These are phyloP conservation scores for Tremella fuciformis DNA, from an alignment of 768 basidiomycete genomes.

Conservation along the genomic window DNA sequence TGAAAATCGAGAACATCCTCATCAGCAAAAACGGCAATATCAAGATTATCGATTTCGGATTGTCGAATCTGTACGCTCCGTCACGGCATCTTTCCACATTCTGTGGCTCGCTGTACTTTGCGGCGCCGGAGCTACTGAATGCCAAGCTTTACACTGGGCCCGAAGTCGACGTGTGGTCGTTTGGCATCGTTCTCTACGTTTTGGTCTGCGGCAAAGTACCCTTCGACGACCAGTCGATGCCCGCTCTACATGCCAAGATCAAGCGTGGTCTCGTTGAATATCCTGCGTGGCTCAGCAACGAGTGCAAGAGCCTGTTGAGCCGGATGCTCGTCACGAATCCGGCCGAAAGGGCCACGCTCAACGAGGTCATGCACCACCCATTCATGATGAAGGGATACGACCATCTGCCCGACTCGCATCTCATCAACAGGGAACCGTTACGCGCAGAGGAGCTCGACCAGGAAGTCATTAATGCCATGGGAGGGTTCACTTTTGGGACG, in stretches of 20 bases:
- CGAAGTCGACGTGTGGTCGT: conserved; percentile 98
- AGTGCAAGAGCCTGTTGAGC: conserved; percentile 89
- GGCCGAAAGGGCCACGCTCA: conserved; percentile 70
- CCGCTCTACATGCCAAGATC: conserved; percentile 97
- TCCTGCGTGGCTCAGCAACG: conserved; percentile 91
- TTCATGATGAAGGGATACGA: conserved; percentile 90
- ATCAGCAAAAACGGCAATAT: conserved; percentile 98
- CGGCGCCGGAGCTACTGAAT: conserved; percentile 93
- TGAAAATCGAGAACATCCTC: conserved; percentile 99
- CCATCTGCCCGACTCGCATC: conserved; percentile 74
- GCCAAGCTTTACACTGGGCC: conserved; percentile 96
- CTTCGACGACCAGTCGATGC: conserved; percentile 99
- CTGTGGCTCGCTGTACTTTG: conserved; percentile 97
- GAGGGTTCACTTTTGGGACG: conserved; percentile 92
- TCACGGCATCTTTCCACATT: conserved; percentile 80
- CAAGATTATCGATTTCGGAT: conserved; percentile 99
- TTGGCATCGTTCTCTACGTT: conserved; percentile 96
- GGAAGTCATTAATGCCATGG: conserved; percentile 83
- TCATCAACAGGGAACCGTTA: conserved; percentile 84
- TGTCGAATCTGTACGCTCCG: conserved; percentile 93
- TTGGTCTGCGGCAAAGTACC: conserved; percentile 98
- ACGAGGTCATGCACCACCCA: conserved; percentile 81
- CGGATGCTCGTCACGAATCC: conserved; percentile 97
- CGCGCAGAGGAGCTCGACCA: conserved; percentile 83
- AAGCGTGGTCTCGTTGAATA: conserved; percentile 96